Base-by-base conservation (phyloP, 2,329 filamentous ascomycete species). In the Niveomyces coronatus region DNA sequence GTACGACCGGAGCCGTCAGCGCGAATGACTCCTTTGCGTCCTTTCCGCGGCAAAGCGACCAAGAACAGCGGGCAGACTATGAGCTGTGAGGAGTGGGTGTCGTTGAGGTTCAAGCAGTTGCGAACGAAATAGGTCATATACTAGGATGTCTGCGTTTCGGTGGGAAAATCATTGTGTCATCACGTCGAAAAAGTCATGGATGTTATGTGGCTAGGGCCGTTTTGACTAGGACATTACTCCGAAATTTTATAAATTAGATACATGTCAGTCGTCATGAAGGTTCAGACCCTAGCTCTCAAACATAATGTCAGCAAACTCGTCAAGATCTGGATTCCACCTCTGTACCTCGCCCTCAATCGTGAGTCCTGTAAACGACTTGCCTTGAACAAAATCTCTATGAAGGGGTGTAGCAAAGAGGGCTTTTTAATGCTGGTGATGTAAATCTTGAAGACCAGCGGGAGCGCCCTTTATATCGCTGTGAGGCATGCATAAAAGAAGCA, bases 241-340 rank as follows among this genome's bases (percentile, higher is more conserved):
- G n/a, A n/a, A n/a, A n/a, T n/a, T n/a, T n/a, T n/a, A n/a, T n/a
- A n/a, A n/a, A n/a, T n/a, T n/a, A 38, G 35, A 26, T 31, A 31
- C 8, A 13, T 19, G 14, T 41, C 42, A 23, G 42, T 31, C 5
- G 40, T 32, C 40, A 44, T 39, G 8, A 40, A 40, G 2, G 17
- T 37, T 9, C 40, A 27, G 9, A 43, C 43, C 38, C 24, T n/a
- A 41, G 14, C 28, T 17, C 24, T 41, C 41, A 4, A 45, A 19
- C 19, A 31, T 38, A 14, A 9, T 16, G 9, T 34, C 41, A 3
- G 24, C 14, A 10, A 30, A 36, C n/a, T 41, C 35, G 8, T 41
- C 43, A 41, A 45, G 43, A 28, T 45, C 43, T 9, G 11, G 31
- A 32, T 33, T 37, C 45, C 45, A 47, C 37, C 44, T 42, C 17